A percentile compares a stretch with the other conserved stretches of the same genome.
These are phyloP conservation scores for Ceratocystiopsis brevicomis DNA, from an alignment of 2,329 filamentous ascomycete genomes.

Conservation along the genomic window DNA sequence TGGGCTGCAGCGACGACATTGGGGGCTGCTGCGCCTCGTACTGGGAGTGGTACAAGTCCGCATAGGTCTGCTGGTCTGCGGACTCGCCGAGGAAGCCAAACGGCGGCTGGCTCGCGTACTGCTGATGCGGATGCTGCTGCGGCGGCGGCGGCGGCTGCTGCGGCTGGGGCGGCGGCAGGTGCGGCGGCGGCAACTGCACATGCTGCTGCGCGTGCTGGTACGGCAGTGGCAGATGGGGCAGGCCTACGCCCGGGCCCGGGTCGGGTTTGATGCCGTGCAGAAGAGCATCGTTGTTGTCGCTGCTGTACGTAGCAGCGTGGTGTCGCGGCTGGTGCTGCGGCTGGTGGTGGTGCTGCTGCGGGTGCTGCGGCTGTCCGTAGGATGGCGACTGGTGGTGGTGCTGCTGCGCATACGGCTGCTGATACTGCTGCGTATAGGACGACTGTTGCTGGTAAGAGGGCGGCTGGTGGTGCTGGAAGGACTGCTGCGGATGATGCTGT, in stretches of 20 bases:
- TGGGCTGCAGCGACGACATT: slow-evolving; percentile 2
- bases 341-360: slow-evolving; percentile 1
- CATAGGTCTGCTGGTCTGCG: background rate
- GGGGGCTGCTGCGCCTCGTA: background rate
- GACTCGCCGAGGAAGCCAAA: too few species aligned
- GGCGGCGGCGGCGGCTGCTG: slow-evolving; percentile 1
- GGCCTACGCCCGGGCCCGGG: too few species aligned
- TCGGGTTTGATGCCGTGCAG: background rate
- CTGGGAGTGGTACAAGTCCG: background rate
- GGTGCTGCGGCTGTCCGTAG: background rate
- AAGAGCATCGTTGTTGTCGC: background rate
- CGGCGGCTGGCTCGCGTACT: too few species aligned
- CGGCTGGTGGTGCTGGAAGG: background rate
- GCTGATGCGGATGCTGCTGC: slow-evolving; percentile 2
- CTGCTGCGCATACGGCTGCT: background rate
- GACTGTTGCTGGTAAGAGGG: background rate
- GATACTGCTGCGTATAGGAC: background rate
- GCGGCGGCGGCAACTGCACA: background rate
- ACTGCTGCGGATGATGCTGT: background rate
- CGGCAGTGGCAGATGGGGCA: background rate
- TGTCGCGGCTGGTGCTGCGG: slow-evolving; percentile 1
- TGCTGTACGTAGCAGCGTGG: background rate
- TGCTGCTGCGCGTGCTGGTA: background rate
- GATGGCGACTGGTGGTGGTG: background rate
- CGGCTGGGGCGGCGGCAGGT: background rate